Evolutionary conservation across 1,139 yeast species (phyloP).

Genomic region (Trichomonascaceae sp.): DNA sequence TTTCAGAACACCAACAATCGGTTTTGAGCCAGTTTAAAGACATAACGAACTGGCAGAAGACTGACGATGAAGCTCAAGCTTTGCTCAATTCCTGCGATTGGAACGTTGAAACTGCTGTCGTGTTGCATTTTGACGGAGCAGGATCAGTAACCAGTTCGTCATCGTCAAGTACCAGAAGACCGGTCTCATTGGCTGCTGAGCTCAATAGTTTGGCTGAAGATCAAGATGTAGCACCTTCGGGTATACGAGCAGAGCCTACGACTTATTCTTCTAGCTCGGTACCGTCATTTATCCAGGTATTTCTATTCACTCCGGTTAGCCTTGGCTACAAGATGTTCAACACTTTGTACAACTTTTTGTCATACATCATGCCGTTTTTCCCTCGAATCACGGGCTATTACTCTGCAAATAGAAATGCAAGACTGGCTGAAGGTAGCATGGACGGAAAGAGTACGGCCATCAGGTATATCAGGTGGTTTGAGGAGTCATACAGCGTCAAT

Average conservation of each 20-base stretch:
- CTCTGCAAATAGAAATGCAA: constrained; percentile 31
- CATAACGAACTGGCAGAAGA: constrained; percentile 27
- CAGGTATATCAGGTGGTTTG: constrained; percentile 36
- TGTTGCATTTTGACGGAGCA: constrained; percentile 28
- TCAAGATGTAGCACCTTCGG: constrained; percentile 10
- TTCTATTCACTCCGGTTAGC: constrained; percentile 31
- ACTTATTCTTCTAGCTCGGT: constrained; percentile 19
- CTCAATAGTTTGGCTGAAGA: constrained; percentile 18
- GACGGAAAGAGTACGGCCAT: constrained; percentile 40
- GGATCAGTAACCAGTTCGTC: constrained; percentile 9
- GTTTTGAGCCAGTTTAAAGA: constrained; percentile 23
- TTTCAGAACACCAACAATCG: constrained; percentile 14
- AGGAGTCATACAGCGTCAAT: constrained; percentile 31
- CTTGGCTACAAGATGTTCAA: constrained; percentile 29
- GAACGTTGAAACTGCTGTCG: constrained; percentile 30
- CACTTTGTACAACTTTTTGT: constrained; percentile 28
- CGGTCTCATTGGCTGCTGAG: constrained; percentile 29
- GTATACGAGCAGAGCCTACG: constrained; percentile 18
- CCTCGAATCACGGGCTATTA: constrained; percentile 34
- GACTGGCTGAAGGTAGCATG: constrained; percentile 30
- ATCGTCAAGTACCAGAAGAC: constrained; percentile 1
- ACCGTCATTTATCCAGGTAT: constrained; percentile 25
- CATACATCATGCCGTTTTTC: constrained; percentile 32
- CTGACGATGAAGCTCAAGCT: constrained; percentile 22
- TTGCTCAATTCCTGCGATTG: constrained; percentile 25